A percentile compares a stretch with the other conserved stretches of the same genome.
These are phyloP conservation scores for Cladophialophora immunda DNA, from an alignment of 2,329 filamentous ascomycete genomes.

Conservation along the genomic window DNA sequence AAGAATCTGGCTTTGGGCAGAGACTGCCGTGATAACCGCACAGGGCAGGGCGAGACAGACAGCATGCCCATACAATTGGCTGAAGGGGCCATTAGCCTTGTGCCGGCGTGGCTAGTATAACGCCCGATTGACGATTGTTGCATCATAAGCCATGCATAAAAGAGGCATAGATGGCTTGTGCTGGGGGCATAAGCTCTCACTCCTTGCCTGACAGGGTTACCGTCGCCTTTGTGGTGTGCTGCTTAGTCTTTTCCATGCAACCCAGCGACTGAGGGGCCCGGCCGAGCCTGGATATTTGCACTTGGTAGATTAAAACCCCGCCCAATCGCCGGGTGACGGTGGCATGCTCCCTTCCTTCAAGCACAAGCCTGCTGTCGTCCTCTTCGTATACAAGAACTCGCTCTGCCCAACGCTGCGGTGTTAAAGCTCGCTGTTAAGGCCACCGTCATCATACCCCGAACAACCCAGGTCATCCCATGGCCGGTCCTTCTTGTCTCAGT, in stretches of 20 bases:
- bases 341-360: neutral
- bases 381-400: no score
- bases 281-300: neutral
- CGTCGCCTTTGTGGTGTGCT: neutral
- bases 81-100: neutral
- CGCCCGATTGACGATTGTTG: neutral
- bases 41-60: neutral
- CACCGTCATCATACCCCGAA: no score
- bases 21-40: conserved; percentile 15
- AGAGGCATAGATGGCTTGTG: conserved; percentile 6
- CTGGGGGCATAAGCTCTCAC: neutral
- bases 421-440: no score
- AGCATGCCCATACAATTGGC: neutral
- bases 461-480: no score
- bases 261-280: neutral
- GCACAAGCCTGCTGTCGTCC: no score
- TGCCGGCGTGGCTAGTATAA: neutral
- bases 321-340: neutral
- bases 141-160: conserved; percentile 4
- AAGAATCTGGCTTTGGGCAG: neutral
- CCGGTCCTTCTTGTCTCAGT: no score
- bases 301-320: neutral
- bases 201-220: neutral
- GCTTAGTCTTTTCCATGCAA: neutral
- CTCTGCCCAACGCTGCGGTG: no score